Percentiles rank a stretch among this genome's conserved stretches.
These are phyloP conservation scores for Boechera divaricarpa DNA, from an alignment of 345 rosid genomes.

Conservation along the genomic window DNA sequence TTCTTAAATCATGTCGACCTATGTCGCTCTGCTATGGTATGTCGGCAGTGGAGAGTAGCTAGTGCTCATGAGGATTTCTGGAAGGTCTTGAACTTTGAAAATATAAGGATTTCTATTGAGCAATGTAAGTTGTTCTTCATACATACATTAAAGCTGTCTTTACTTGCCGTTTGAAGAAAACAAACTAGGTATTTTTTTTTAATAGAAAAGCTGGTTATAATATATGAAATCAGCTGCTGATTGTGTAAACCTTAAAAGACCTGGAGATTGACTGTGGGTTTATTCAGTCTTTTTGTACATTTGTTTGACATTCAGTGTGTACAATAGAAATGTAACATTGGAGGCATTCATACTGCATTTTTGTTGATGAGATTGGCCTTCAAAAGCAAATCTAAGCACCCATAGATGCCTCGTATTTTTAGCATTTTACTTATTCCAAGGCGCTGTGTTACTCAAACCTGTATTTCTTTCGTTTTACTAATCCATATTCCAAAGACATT, in stretches of 20 bases:
- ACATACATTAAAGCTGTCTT: not conserved
- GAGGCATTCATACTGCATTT: not conserved
- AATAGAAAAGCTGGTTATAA: not conserved
- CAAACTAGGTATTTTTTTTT: not conserved
- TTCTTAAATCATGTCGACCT: slow-evolving; percentile 79
- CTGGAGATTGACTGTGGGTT: not conserved
- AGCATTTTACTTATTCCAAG: not conserved
- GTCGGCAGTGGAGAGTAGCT: slow-evolving; percentile 94
- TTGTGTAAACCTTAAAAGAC: not conserved
- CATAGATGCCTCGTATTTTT: not conserved
- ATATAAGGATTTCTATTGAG: slow-evolving; percentile 71
- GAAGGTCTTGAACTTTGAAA: slow-evolving; percentile 89
- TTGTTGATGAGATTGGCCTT: not conserved
- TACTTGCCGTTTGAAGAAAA: not conserved
- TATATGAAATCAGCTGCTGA: not conserved
- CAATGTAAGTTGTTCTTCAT: slow-evolving; percentile 68
- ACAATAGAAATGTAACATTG: not conserved
- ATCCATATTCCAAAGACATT: not conserved
- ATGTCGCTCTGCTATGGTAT: slow-evolving; percentile 88
- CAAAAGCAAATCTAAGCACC: not conserved
- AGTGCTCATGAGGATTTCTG: slow-evolving; percentile 97
- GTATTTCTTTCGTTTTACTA: slow-evolving; percentile 17
- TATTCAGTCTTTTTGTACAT: slow-evolving; percentile 12
- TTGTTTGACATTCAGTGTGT: not conserved
- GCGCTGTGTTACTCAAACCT: slow-evolving; percentile 6